A percentile compares a stretch with the other conserved stretches of the same genome.
These are phyloP conservation scores for Phytophthora boehmeriae DNA, from an alignment of 352 stramenopile genomes.

Conservation along the genomic window DNA sequence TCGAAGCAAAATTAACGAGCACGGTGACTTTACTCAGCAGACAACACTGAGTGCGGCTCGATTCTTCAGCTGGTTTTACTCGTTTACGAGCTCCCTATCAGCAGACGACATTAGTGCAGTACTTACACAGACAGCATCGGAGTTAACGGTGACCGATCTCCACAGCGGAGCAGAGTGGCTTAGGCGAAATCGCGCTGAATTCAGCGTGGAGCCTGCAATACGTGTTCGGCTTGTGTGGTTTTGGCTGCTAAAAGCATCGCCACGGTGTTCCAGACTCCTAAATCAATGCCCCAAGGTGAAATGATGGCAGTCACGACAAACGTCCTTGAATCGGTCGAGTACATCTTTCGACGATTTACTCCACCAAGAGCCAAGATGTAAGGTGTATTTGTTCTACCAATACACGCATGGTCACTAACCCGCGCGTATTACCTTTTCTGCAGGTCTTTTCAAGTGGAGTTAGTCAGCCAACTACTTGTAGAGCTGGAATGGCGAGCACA, in stretches of 20 bases:
- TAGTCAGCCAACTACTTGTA: constrained; percentile 49
- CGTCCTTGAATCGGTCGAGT: constrained; percentile 64
- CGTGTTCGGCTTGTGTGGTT: constrained; percentile 62
- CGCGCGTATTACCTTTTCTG: background rate
- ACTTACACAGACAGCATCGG: constrained; percentile 24
- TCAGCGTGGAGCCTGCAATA: constrained; percentile 31
- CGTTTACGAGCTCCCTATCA: constrained; percentile 14
- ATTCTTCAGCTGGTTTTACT: constrained; percentile 63
- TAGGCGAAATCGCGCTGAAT: constrained; percentile 44
- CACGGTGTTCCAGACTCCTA: constrained; percentile 4
- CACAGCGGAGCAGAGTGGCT: constrained; percentile 41
- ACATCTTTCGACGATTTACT: constrained; percentile 60
- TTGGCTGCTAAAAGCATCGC: constrained; percentile 52
- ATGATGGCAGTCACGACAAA: constrained; percentile 18
- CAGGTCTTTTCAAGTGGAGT: constrained; percentile 60
- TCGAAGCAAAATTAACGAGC: background rate
- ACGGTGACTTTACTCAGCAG: background rate
- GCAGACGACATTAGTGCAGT: constrained; percentile 25
- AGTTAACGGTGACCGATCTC: constrained; percentile 27
- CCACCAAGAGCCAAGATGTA: constrained; percentile 46
- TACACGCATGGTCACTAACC: background rate
- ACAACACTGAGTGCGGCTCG: constrained; percentile 11
- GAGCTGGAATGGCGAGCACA: constrained; percentile 58
- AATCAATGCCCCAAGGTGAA: constrained; percentile 5
- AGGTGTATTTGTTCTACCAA: background rate